Base-by-base conservation (phyloP, 306 rosid genomes). In the Quercus gilva region DNA sequence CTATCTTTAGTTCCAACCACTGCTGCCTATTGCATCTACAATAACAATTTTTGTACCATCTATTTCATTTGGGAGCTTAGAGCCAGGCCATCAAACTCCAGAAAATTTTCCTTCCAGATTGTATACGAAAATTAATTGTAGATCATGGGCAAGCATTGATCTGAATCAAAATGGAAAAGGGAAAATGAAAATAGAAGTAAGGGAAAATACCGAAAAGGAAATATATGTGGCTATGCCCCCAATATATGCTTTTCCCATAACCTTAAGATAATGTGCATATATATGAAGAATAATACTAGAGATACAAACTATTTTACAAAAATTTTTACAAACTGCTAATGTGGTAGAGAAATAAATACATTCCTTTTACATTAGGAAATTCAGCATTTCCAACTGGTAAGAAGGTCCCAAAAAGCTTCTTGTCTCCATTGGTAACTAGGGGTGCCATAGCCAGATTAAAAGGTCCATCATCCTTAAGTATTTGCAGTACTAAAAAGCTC, bases 111-210 rank as follows among this genome's bases (percentile, higher is more conserved):
- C 97, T 78, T 92, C 94, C 79, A 17, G 85, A 76, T 95, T 94
- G 74, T 92, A 95, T 74, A 92, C 84, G 86, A 95, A 90, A 77
- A 95, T 78, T 59, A 97, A 95, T 76, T 92, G 98, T 71, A 95
- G 88, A 87, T 95, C 98, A 69, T 97, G 96, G 76, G 94, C 94
- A 90, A 95, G 96, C 99, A 95, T 91, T 9, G 98, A 92, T 90
- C 99, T 95, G 78, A 85, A 82, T 76, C 63, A 61, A 75, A 74
- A 83, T 10, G 77, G 76, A 19, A 45, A 53, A 57, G 78, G 41
- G 70, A 75, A 79, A 74, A 26, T 8, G 74, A 81, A 68, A 57
- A 49, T 57, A 51, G 13, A 65, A 31, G 17, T 33, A 23, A 55
- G 17, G 55, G 33, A 45, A 53, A 78, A 28, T 29, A 76, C 19